A percentile compares a stretch with the other conserved stretches of the same genome.
phyloP scores from a whole-genome alignment of 2,329 filamentous ascomycete species.

The Pseudopithomyces maydicus region DNA sequence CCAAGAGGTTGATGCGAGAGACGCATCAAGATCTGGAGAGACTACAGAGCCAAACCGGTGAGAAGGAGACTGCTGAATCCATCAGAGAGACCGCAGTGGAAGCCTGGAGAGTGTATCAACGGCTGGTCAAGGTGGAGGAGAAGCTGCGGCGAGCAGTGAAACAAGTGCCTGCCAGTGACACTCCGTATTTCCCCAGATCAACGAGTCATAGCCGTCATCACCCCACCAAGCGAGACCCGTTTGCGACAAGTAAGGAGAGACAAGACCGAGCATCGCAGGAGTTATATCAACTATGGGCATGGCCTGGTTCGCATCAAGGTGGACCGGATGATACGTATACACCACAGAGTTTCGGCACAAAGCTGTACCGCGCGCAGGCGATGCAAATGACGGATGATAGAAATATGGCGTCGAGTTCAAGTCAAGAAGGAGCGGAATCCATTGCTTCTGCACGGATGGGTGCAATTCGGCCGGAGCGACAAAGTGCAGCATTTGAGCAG shows the following conservation, averaged over 20 bases:
- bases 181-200: neutral
- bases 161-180: neutral
- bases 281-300: neutral
- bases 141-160: neutral
- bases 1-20: constrained; percentile 25
- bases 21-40: constrained; percentile 28
- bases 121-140: constrained; percentile 12
- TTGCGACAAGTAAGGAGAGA: neutral
- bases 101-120: constrained; percentile 27
- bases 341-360: neutral
- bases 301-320: neutral
- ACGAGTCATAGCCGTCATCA: neutral
- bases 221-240: neutral
- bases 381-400: neutral
- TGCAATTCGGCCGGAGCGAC: too few relatives aligned
- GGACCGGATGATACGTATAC: neutral
- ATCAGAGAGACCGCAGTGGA: constrained; percentile 19
- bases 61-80: neutral
- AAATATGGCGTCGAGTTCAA: too few relatives aligned
- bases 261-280: neutral
- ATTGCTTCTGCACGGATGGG: too few relatives aligned
- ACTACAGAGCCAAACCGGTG: constrained; percentile 12
- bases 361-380: neutral
- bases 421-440: too few relatives aligned
- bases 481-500: too few relatives aligned